Evolutionary conservation across 192 early-diverging fungal species (phyloP).

Genomic region (Rhizoclosmatium globosum): DNA sequence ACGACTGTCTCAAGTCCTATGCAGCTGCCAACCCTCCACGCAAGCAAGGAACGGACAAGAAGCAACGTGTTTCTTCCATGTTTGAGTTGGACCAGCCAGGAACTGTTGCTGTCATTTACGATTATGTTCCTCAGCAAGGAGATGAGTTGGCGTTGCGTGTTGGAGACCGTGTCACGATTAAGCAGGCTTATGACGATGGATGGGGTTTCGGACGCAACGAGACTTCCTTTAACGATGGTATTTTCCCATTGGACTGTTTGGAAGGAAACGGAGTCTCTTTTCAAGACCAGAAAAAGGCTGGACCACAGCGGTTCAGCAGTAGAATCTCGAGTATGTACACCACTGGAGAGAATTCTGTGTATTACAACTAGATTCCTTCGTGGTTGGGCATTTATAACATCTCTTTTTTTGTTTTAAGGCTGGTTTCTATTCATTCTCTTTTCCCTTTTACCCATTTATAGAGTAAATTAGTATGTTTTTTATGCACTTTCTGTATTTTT

Average conservation of each 20-base stretch:
- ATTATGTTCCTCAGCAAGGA: not conserved
- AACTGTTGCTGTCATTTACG: no score
- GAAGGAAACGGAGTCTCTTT: no score
- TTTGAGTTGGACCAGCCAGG: not conserved
- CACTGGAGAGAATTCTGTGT: not conserved
- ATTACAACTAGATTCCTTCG: not conserved
- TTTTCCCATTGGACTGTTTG: constrained; percentile 7
- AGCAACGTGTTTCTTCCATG: constrained; percentile 21
- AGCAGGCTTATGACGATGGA: constrained; percentile 16
- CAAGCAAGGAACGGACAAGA: not conserved
- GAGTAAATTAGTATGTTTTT: no score
- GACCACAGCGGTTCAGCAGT: not conserved
- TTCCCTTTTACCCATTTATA: no score
- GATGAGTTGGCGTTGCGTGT: constrained; percentile 3
- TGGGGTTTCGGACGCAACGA: constrained; percentile 8
- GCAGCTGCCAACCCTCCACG: not conserved
- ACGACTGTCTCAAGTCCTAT: not conserved
- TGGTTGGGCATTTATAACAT: no score
- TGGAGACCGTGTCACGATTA: not conserved
- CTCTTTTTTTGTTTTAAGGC: no score
- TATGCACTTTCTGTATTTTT: no score
- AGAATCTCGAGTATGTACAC: constrained; percentile 17
- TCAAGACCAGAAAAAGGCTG: not conserved
- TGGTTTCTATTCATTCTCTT: no score
- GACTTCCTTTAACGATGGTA: not conserved